Base-by-base conservation (phyloP, 805 yeast genomes). In the Candida insectalens region DNA sequence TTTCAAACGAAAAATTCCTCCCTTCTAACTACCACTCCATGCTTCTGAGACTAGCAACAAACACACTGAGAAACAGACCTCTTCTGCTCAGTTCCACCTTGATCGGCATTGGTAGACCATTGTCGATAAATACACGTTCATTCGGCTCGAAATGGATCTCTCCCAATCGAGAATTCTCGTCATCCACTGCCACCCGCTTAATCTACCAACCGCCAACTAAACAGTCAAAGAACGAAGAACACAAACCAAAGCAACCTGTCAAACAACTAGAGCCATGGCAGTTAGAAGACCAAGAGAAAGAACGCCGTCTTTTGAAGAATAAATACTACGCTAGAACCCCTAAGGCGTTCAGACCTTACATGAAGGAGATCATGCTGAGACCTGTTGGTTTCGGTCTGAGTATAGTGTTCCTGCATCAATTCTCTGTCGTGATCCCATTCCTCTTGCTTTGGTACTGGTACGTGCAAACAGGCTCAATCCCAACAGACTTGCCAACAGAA, bases 361-460 rank as follows among this genome's bases (percentile, higher is more conserved):
- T 57, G 48, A 43, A 47, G 29, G 44, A 49, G 5, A 37, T 59
- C 31, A 32, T 57, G 36, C 27, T 46, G 4, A 40, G 59, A 30
- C 64, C 64, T 1, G 30, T 55, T 21, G 60, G 56, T 8, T 59
- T 59, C 44, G 67, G 69, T 5, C 44, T 69, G 3, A 59, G 74
- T 10, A 69, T 72, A 43, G 50, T 65, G 5, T 57, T 71, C 9
- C 55, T 72, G 12, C 79, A 72, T 41, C 77, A 72, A 43, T 47
- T 68, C 31, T 60, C 75, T 0, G 76, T 76, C 1, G 59, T 72
- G 3, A 60, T 68, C 14, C 79, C 79, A 5, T 61, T 72, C 33
- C 43, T 71, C 4, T 63, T 67, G 0, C 41, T 71, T 4, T 72
- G 79, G 78, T 69, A 61, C 37, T 38, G 59, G 4, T 59, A 69